Evolutionary conservation across 139 green algal genomes (phyloP), one percentile per base, ranked within the genome.

Genomic region (Picochlorum sp.): DNA sequence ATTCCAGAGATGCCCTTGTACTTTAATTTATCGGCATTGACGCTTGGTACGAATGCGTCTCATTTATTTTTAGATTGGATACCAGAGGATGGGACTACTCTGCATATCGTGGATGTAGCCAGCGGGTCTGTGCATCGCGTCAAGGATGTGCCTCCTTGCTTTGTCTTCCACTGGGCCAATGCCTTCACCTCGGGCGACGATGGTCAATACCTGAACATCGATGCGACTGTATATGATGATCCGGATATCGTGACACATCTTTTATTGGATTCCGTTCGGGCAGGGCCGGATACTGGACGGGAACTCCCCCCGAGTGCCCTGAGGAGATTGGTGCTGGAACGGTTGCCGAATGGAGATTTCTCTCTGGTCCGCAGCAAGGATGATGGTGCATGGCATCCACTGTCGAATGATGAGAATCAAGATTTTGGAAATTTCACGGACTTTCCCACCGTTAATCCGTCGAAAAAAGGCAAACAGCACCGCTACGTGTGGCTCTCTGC

Each of bases 1-100:
- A 62, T 85, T 1, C 69, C 77, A 5, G 85, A 95, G 72, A 76
- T 68, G 24, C 87, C 87, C 0, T 21, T 85, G 14, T 82, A 83
- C 69, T 85, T 90, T 65, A 85, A 78, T 74, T 62, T 94, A 18
- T 16, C 26, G 10, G 61, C 74, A 2, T 62, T 86, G 21, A 66
- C 85, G 49, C 21, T 72, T 5, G 71, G 69, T 24, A 63, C 16
- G 23, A 34, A 13, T 26, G 6, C 56, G 45, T 73, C 77, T 15
- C 76, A 83, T 62, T 49, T 81, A 0, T 85, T 92, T 72, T 83
- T 92, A 72, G 76, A 90, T 64, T 95, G 87, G 87, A 34, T 50
- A 47, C 87, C 87, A 0, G 49, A 88, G 49, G 66, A 77, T 21
- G 62, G 75, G 37, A 84, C 72, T 4, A 50, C 38, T 7, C 57